These are phyloP conservation scores for Saccharomycopsis olivae DNA, from an alignment of 805 yeast species.

Conservation along the genomic window DNA sequence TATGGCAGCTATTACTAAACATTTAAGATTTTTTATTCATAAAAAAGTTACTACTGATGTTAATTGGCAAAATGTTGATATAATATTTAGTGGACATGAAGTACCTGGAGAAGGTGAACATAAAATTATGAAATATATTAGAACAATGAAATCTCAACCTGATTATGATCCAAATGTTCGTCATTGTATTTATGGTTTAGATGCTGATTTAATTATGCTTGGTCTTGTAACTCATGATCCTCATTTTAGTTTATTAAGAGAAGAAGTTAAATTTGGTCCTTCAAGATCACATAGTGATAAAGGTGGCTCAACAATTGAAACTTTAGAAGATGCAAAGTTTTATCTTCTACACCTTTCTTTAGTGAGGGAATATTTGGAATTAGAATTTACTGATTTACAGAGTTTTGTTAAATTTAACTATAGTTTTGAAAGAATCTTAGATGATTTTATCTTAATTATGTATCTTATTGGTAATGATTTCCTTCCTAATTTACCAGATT, in stretches of 20 bases:
- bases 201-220: slow-evolving; percentile 91
- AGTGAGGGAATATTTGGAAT: slow-evolving; percentile 80
- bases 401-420: slow-evolving; percentile 54
- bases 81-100: slow-evolving; percentile 84
- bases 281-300: slow-evolving; percentile 23
- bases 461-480: slow-evolving; percentile 97
- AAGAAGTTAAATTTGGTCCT: slow-evolving; percentile 85
- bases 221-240: slow-evolving; percentile 90
- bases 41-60: slow-evolving; percentile 80
- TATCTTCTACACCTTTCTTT: slow-evolving; percentile 75
- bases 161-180: slow-evolving; percentile 71
- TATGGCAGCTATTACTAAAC: slow-evolving; percentile 78
- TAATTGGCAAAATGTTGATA: slow-evolving; percentile 69
- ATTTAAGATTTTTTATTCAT: slow-evolving; percentile 78
- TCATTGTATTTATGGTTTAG: slow-evolving; percentile 92
- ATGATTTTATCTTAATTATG: slow-evolving; percentile 85
- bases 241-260: slow-evolving; percentile 89
- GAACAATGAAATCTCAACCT: slow-evolving; percentile 64
- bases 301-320: slow-evolving; percentile 27
- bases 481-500: slow-evolving; percentile 90
- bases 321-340: slow-evolving; percentile 70
- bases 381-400: slow-evolving; percentile 69
- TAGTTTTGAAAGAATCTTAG: slow-evolving; percentile 80
- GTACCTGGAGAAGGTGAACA: slow-evolving; percentile 99
- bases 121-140: slow-evolving; percentile 87